Evolutionary conservation across 148 eudicot species (phyloP).

Genomic region (Limonium bicolor): DNA sequence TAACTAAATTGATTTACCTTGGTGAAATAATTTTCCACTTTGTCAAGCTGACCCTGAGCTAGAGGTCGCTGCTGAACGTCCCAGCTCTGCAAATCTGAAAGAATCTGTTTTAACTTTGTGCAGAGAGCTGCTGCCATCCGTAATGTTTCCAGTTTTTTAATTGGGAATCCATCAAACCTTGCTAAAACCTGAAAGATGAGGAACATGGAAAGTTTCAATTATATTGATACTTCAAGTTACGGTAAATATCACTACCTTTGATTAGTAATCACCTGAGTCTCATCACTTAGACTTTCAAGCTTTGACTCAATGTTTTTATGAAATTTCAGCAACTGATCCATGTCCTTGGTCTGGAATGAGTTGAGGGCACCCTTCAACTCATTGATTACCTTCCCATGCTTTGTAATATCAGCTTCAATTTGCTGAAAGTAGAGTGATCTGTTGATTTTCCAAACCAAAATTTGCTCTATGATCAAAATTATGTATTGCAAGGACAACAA

Average conservation of each 20-base stretch:
- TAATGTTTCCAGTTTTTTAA: conserved; percentile 71
- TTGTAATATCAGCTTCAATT: conserved; percentile 79
- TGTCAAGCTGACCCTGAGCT: conserved; percentile 57
- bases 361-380: conserved; percentile 42
- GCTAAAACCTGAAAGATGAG: conserved; percentile 42
- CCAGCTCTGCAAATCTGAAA: conserved; percentile 54
- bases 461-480: too few species aligned
- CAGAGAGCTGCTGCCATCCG: conserved; percentile 79
- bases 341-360: conserved; percentile 65
- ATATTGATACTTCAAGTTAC: too few species aligned
- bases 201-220: too few species aligned
- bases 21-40: conserved; percentile 63
- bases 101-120: conserved; percentile 50
- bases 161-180: conserved; percentile 77
- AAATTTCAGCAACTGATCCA: conserved; percentile 75
- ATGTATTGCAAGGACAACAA: too few species aligned
- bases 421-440: conserved; percentile 86
- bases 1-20: conserved; percentile 35
- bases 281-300: conserved; percentile 91
- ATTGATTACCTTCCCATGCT: conserved; percentile 37
- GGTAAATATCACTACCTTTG: too few species aligned
- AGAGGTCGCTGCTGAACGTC: conserved; percentile 55
- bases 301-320: conserved; percentile 59
- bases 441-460: too few species aligned
- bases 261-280: conserved; percentile 67